Conservation (phyloP, 2,329 filamentous ascomycete species). For the Penicillium brasilianum region DNA sequence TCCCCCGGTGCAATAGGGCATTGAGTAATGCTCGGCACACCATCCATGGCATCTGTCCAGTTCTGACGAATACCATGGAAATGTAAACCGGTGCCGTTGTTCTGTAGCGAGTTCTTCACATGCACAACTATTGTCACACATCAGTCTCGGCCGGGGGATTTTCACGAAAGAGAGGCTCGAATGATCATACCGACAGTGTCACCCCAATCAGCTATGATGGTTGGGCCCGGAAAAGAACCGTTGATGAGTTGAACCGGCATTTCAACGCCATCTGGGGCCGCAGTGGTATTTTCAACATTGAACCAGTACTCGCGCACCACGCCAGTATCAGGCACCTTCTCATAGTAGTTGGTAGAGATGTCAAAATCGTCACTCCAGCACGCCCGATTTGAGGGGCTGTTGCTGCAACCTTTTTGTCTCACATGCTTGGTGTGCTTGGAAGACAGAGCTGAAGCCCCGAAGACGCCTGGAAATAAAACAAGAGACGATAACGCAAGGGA, state of each 20-base stretch:
- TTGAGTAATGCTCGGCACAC: too few species aligned
- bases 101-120: slow-evolving; percentile 40
- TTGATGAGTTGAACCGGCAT: slow-evolving; percentile 51
- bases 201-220: slow-evolving; percentile 50
- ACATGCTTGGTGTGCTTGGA: too few species aligned
- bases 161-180: too few species aligned
- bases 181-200: slow-evolving; percentile 23
- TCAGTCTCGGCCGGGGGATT: background rate
- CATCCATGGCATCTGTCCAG: too few species aligned
- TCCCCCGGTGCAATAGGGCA: too few species aligned
- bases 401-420: too few species aligned
- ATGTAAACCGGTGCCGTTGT: too few species aligned
- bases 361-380: too few species aligned
- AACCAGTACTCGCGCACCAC: slow-evolving; percentile 49
- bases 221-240: slow-evolving; percentile 54
- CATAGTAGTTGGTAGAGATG: background rate
- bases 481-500: too few species aligned
- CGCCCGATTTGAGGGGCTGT: too few species aligned
- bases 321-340: slow-evolving; percentile 37
- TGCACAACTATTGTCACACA: slow-evolving; percentile 7
- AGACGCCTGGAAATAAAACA: too few species aligned
- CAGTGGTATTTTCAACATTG: slow-evolving; percentile 49
- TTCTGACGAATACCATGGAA: slow-evolving; percentile 9
- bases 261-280: slow-evolving; percentile 53
- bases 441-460: too few species aligned